A percentile compares a stretch with the other conserved stretches of the same genome.
Evolutionary conservation across 441 rosid species (phyloP).

Genomic region (Adansonia grandidieri): DNA sequence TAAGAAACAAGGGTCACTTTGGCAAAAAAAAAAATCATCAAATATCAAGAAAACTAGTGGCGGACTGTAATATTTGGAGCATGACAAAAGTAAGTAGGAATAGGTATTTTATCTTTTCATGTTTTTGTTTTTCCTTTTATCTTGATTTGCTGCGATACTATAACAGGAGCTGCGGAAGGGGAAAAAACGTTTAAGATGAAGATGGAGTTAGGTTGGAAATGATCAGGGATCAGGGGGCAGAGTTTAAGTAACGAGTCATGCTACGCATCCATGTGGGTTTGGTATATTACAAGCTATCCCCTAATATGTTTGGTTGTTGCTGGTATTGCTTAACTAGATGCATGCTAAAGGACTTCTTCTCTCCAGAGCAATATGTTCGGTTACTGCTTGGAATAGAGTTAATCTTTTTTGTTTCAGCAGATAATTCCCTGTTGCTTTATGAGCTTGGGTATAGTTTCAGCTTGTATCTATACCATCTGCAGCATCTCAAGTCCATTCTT

Average conservation of each 20-base stretch:
- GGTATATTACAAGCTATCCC: slow-evolving; percentile 8
- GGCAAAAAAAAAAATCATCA: neutral
- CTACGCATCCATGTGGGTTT: slow-evolving; percentile 6
- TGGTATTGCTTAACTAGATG: slow-evolving; percentile 22
- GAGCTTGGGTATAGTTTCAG: slow-evolving; percentile 14
- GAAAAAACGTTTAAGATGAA: slow-evolving; percentile 14
- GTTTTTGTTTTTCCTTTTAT: neutral
- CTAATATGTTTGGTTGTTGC: neutral
- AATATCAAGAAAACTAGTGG: neutral
- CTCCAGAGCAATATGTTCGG: slow-evolving; percentile 9
- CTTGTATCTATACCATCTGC: slow-evolving; percentile 15
- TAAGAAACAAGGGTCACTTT: slow-evolving; percentile 23
- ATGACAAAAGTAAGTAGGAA: slow-evolving; percentile 23
- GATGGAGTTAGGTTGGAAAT: slow-evolving; percentile 13
- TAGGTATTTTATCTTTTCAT: neutral
- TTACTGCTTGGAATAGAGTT: slow-evolving; percentile 5
- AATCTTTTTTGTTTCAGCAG: slow-evolving; percentile 15
- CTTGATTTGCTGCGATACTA: slow-evolving; percentile 2
- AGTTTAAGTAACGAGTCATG: slow-evolving; percentile 23
- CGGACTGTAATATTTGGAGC: slow-evolving; percentile 15
- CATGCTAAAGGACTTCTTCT: slow-evolving; percentile 8
- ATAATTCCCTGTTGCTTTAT: neutral
- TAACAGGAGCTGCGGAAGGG: slow-evolving; percentile 21
- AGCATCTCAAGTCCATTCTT: neutral
- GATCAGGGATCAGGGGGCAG: slow-evolving; percentile 5